A percentile compares a stretch with the other conserved stretches of the same genome.
Evolutionary conservation across 768 basidiomycete species (phyloP).

Genomic region (Leccinellum albellum): DNA sequence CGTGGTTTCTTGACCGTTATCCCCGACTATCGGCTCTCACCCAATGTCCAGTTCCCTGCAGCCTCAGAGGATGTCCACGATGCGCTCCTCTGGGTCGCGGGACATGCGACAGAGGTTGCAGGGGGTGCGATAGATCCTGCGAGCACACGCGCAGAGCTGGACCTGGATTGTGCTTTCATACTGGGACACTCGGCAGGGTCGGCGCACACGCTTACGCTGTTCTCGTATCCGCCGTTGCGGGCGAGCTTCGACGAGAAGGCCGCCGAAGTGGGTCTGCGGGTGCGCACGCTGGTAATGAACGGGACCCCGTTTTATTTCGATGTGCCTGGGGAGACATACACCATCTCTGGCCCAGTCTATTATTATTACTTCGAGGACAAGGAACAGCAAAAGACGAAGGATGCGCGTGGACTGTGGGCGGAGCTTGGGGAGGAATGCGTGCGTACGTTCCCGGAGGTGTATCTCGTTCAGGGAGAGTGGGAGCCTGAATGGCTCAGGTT

Average conservation of each 20-base stretch:
- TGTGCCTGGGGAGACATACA: conserved; percentile 24
- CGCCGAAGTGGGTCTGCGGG: conserved; percentile 17
- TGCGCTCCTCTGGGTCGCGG: conserved; percentile 53
- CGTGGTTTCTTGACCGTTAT: conserved; percentile 59
- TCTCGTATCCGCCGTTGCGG: conserved; percentile 33
- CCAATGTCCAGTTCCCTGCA: conserved; percentile 50
- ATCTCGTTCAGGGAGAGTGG: conserved; percentile 48
- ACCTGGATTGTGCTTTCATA: conserved; percentile 42
- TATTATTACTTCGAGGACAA: conserved; percentile 36
- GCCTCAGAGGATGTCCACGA: conserved; percentile 57
- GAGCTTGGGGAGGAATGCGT: conserved; percentile 34
- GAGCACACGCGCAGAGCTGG: conserved; percentile 26
- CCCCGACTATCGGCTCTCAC: conserved; percentile 65
- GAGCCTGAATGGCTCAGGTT: conserved; percentile 47
- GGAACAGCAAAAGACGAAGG: conserved; percentile 38
- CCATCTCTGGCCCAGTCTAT: conserved; percentile 19
- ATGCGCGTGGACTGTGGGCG: conserved; percentile 40
- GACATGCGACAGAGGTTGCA: conserved; percentile 28
- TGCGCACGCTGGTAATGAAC: conserved; percentile 45
- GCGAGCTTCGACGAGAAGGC: conserved; percentile 29
- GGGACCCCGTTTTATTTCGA: conserved; percentile 44
- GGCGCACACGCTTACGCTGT: conserved; percentile 43
- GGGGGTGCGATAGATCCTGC: not conserved
- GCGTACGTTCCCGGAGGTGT: conserved; percentile 40
- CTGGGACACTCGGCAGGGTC: conserved; percentile 65